Evolutionary conservation across 257 asterid species (phyloP), one percentile per base, ranked within the genome.

Genomic region (Petunia axillaris): DNA sequence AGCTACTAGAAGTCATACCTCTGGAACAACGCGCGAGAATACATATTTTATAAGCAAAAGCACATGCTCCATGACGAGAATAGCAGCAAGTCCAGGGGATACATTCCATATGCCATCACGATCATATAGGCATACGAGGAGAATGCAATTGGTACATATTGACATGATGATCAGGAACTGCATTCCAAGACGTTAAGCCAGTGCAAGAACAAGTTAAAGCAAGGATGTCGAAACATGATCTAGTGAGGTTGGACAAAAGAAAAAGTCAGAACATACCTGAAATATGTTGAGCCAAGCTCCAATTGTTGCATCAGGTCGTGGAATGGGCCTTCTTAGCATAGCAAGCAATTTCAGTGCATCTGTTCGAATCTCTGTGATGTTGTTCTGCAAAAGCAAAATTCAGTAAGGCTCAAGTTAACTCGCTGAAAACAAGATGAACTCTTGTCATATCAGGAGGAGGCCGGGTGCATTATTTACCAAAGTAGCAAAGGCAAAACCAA

Each of bases 221-320:
- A 37, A 13, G 36, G 14, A 55, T 7, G 53, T 37, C 3, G 3
- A 16, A 58, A 3, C 36, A 50, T 66, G 16, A 35, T 16, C 7
- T 13, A 55, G 36, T 63, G 0, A 6, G 59, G 39, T 25, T 55
- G 6, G 16, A 7, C 59, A 53, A 41, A 76, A 64, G 39, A 79
- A 53, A 38, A 53, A 40, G 53, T 79, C 35, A 74, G 58, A n/a
- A 71, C 50, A 2, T 78, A 92, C 99, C 94, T 95, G 99, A 89
- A 93, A 93, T 79, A 95, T 95, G 85, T 93, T 92, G 59, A 93
- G 88, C 99, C 99, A 95, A 8, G 98, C 99, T 58, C 99, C 99
- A 39, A 95, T 91, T 13, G 98, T 91, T 36, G 97, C 97, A 82
- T 88, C 93, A 38, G 89, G 85, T 75, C 96, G 97, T 68, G 99